Conservation (phyloP, 306 rosid genomes). For the Aeschynomene evenia region DNA sequence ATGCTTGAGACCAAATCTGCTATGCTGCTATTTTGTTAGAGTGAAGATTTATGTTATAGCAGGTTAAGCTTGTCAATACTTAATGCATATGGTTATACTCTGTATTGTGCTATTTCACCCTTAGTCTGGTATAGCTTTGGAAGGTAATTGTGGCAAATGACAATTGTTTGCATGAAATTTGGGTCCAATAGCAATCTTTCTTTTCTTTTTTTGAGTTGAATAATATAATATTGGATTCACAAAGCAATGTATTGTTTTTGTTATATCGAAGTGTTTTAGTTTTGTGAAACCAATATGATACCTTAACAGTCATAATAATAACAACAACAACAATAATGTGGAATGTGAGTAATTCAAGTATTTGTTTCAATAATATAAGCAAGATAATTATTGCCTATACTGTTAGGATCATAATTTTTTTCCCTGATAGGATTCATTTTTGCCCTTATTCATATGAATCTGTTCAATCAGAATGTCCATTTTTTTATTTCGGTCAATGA, state of each 20-base stretch:
- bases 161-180: neutral
- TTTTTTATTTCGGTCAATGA: neutral
- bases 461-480: slow-evolving; percentile 1
- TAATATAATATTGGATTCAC: neutral
- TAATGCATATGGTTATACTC: too few relatives aligned
- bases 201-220: neutral
- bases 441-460: neutral
- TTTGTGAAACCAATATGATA: neutral
- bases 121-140: slow-evolving; percentile 1
- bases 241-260: neutral
- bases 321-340: neutral
- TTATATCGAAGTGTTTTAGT: slow-evolving; percentile 16
- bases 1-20: slow-evolving; percentile 13
- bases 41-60: slow-evolving; percentile 2
- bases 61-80: slow-evolving; percentile 2
- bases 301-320: slow-evolving; percentile 3
- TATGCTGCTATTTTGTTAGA: slow-evolving; percentile 3
- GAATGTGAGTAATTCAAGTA: neutral
- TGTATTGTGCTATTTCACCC: neutral
- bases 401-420: neutral
- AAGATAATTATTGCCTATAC: neutral
- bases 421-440: neutral
- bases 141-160: slow-evolving; percentile 8
- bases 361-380: neutral
- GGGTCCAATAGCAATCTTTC: neutral